Conservation (phyloP, 2,329 filamentous ascomycete genomes). For the Paramyrothecium sp. region DNA sequence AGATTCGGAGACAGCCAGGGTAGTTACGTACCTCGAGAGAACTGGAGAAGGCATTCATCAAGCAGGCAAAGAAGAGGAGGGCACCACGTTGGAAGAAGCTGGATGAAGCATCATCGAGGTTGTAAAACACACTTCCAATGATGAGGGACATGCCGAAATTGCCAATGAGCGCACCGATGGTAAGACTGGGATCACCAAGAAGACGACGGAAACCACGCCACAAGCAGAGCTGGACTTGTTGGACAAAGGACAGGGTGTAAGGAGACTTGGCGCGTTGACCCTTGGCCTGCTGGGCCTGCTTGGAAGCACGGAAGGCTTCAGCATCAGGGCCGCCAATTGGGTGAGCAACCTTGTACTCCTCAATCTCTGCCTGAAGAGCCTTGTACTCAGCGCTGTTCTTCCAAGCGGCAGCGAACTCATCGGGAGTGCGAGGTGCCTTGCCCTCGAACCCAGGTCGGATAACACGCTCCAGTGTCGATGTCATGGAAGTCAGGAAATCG, state of each 20-base stretch:
- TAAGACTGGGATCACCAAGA: constrained; percentile 35
- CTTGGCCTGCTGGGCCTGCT: constrained; percentile 44
- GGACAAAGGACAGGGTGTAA: constrained; percentile 18
- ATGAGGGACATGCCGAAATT: constrained; percentile 50
- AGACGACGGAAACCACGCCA: constrained; percentile 36
- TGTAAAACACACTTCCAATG: constrained; percentile 50
- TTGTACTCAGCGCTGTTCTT: constrained; percentile 14
- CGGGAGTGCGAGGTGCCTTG: constrained; percentile 29
- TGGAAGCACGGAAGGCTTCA: constrained; percentile 43
- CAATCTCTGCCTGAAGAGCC: constrained; percentile 46
- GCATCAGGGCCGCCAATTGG: constrained; percentile 39
- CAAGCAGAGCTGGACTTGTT: constrained; percentile 16
- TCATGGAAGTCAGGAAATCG: constrained; percentile 64
- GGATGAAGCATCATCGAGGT: constrained; percentile 36
- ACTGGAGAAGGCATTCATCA: constrained; percentile 47
- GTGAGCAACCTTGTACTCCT: constrained; percentile 40
- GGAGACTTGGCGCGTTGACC: constrained; percentile 22
- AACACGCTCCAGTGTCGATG: constrained; percentile 31
- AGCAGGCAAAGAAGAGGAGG: constrained; percentile 47
- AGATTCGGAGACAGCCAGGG: constrained; percentile 7
- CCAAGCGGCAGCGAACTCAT: constrained; percentile 35
- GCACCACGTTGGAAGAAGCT: constrained; percentile 46
- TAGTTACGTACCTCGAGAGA: constrained; percentile 20
- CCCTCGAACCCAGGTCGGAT: constrained; percentile 27
- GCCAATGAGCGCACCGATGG: constrained; percentile 35